phyloP scores from a whole-genome alignment of 257 asterid species.

The Petrea volubilis region DNA sequence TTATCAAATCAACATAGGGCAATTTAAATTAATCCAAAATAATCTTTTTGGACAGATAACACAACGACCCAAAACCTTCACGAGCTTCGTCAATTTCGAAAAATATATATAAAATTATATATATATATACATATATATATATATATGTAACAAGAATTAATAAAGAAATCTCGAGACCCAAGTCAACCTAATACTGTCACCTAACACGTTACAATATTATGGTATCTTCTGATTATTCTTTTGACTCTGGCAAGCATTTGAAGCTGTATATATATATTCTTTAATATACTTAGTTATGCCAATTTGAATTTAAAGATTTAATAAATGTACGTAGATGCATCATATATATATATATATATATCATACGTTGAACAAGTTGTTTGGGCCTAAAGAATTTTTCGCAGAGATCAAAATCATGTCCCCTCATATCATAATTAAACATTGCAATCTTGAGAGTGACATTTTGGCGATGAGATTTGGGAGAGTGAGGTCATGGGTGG shows the following conservation, averaged over 20 bases:
- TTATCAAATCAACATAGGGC: conserved; percentile 5
- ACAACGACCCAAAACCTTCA: conserved; percentile 21
- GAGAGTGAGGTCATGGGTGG: too few relatives aligned
- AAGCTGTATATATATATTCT: background rate
- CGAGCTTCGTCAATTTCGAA: conserved; percentile 25
- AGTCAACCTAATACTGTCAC: conserved; percentile 36
- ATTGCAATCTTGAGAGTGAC: background rate
- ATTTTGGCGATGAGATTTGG: background rate
- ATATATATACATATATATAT: too few relatives aligned
- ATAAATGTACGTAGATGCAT: conserved; percentile 10
- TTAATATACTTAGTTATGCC: background rate
- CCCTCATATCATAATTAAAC: conserved; percentile 4
- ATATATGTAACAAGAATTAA: too few relatives aligned
- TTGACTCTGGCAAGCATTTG: conserved; percentile 34
- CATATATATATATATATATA: background rate
- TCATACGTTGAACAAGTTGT: conserved; percentile 19
- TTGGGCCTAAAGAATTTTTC: conserved; percentile 13
- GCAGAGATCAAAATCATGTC: background rate
- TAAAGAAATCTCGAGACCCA: conserved; percentile 28
- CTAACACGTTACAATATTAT: conserved; percentile 29
- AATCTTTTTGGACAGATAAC: conserved; percentile 12
- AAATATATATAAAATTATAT: too few relatives aligned
- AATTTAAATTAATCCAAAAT: conserved; percentile 15
- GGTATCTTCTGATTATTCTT: conserved; percentile 20
- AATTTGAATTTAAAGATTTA: conserved; percentile 18